phyloP scores from a whole-genome alignment of 2,329 filamentous ascomycete species.

The Alternaria brassicae region DNA sequence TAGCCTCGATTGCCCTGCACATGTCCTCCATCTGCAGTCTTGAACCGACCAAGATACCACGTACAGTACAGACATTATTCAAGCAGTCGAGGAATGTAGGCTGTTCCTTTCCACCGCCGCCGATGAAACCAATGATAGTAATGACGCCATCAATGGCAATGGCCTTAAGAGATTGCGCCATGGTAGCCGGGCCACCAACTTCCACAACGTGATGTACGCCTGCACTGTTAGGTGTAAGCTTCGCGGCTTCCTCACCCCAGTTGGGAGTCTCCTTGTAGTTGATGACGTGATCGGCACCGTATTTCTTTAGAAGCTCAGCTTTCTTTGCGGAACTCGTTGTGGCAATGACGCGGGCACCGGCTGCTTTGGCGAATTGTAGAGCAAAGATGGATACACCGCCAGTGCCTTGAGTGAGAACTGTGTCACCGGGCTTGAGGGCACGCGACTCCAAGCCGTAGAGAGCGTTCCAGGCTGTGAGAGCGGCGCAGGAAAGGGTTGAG shows the following conservation, averaged over 20 bases:
- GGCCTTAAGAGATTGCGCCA: slow-evolving; percentile 60
- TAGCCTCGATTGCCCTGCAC: slow-evolving; percentile 65
- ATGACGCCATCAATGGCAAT: slow-evolving; percentile 62
- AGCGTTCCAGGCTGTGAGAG: slow-evolving; percentile 60
- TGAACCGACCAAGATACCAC: slow-evolving; percentile 65
- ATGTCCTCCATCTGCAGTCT: slow-evolving; percentile 66
- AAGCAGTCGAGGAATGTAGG: slow-evolving; percentile 62
- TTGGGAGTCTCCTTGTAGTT: slow-evolving; percentile 62
- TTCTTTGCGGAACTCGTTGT: slow-evolving; percentile 63
- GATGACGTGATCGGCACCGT: slow-evolving; percentile 64
- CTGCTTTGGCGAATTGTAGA: slow-evolving; percentile 63
- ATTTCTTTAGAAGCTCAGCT: slow-evolving; percentile 57
- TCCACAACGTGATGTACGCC: slow-evolving; percentile 71
- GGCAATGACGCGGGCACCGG: slow-evolving; percentile 64
- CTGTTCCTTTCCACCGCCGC: slow-evolving; percentile 57
- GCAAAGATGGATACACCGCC: slow-evolving; percentile 73
- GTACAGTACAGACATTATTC: slow-evolving; percentile 58
- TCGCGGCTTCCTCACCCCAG: slow-evolving; percentile 63
- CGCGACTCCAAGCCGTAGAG: slow-evolving; percentile 58
- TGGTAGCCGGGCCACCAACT: slow-evolving; percentile 69
- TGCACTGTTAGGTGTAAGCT: slow-evolving; percentile 57
- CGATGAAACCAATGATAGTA: slow-evolving; percentile 65
- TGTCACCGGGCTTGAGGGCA: slow-evolving; percentile 49
- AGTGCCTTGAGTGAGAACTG: slow-evolving; percentile 73
- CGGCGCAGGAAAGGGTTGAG: slow-evolving; percentile 56